Percentiles rank a stretch among this genome's conserved stretches.
Conservation (phyloP, 2,329 filamentous ascomycete species). For the Fusarium coffeatum region DNA sequence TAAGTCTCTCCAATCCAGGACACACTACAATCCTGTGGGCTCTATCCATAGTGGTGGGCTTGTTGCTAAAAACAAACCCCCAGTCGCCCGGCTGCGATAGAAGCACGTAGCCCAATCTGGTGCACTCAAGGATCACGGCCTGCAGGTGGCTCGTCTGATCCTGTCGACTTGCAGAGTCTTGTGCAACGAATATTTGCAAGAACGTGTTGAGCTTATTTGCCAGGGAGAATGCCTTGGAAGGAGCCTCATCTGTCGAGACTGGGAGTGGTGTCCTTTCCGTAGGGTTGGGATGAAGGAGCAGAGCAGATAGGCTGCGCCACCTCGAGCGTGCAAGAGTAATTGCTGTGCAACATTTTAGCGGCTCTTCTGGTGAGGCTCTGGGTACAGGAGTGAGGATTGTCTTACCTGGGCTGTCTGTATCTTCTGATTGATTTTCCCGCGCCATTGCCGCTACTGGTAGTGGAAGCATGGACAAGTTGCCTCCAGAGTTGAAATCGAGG, state of each 20-base stretch:
- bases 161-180: slow-evolving; percentile 42
- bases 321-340: slow-evolving; percentile 51
- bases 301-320: slow-evolving; percentile 58
- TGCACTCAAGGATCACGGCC: slow-evolving; percentile 54
- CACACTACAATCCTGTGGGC: slow-evolving; percentile 41
- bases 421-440: slow-evolving; percentile 47
- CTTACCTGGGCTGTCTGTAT: slow-evolving; percentile 49
- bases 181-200: slow-evolving; percentile 50
- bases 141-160: slow-evolving; percentile 55
- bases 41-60: not conserved
- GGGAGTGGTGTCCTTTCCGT: slow-evolving; percentile 52
- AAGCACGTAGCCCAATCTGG: slow-evolving; percentile 56
- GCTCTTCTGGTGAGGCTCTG: not conserved
- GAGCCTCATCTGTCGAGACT: slow-evolving; percentile 45
- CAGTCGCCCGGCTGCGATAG: slow-evolving; percentile 58
- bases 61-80: slow-evolving; percentile 45
- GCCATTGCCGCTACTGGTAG: slow-evolving; percentile 48
- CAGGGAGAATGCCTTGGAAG: slow-evolving; percentile 49
- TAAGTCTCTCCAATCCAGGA: slow-evolving; percentile 48
- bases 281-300: slow-evolving; percentile 55
- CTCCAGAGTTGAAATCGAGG: slow-evolving; percentile 47
- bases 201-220: slow-evolving; percentile 51
- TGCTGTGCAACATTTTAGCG: slow-evolving; percentile 9
- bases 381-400: no score
- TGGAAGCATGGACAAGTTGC: slow-evolving; percentile 53